Base-by-base conservation (phyloP, 495 filamentous ascomycete genomes). In the Penicillium egyptiacum region DNA sequence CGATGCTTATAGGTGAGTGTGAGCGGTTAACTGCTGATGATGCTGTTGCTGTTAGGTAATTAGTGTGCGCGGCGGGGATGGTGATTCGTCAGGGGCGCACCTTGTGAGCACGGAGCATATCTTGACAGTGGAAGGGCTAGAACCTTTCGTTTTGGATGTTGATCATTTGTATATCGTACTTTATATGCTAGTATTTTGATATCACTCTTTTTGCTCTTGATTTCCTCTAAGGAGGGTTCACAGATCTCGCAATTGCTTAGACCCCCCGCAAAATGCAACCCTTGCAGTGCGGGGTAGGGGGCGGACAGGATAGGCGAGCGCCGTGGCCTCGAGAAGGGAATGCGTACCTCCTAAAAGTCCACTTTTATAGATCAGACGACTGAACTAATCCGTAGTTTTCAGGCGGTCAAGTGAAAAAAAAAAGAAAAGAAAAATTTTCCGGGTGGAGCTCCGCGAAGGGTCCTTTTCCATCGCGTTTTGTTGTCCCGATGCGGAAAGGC, bases 1-100 rank as follows among this genome's bases (percentile, higher is more conserved):
- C 28, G 19, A 26, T 37, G 52, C 40, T 40, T 33, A 56, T 50
- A 56, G 35, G 54, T 20, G 53, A 26, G 4, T 16, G 39, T 20
- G 14, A 56, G 60, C 47, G 42, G 48, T 25, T 47, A 41, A 26
- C 22, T 44, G 4, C 42, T 44, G 26, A 37, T 26, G 43, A 25
- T 23, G 11, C 19, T 10, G 43, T 67, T 65, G 49, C 56, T 62
- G 62, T 76, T 76, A 76, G 66, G 71, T 76, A 74, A 76, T 76
- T 61, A 57, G 65, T 68, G 67, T 48, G 55, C 41, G 37, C 51
- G 56, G 47, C 50, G 22, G 28, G 39, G 43, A 47, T 59, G 53
- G 47, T 64, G 55, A 75, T 75, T 76, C 68, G 73, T 50, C 50
- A 51, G 37, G 50, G 33, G 41, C 11, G 14, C 26, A n/a, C 33